Evolutionary conservation across 108 stramenopile species (phyloP), one percentile per base, ranked within the genome.

Genomic region (Cyclotella sp.): DNA sequence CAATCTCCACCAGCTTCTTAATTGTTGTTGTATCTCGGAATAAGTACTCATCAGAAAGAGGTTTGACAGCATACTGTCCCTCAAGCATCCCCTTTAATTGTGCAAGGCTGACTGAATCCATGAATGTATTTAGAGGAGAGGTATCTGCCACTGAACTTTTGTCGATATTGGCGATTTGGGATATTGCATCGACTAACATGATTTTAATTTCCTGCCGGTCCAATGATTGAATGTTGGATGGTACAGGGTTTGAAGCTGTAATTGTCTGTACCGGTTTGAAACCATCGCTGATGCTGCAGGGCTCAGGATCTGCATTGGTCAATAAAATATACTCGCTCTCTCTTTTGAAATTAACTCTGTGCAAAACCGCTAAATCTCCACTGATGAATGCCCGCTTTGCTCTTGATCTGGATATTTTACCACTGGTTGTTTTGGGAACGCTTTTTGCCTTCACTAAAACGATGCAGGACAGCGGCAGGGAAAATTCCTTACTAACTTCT

Each of bases 391-490:
- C 91, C 68, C 89, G 89, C 40, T 83, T 82, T 66, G 97, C 96
- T 95, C 97, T 96, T 5, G 88, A 73, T 70, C 99, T 88, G 12
- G 97, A 97, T 68, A 99, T 99, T 75, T 99, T 99, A 11, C 99
- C 99, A 58, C 96, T 97, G 15, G 96, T 98, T 19, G 99, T 99
- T 81, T 99, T 99, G 9, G 97, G 97, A 12, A 99, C 87, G 0
- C 95, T 97, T 55, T 91, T 85, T 16, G 94, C 88, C 67, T 90
- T 77, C 19, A 99, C 55, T 11, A 99, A 79, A 10, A 95, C 80
- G 73, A 99, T 81, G 30, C 86, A 72, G 18, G 87, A 60, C 2
- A 99, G 45, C 15, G 85, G 78, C 12, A 93, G 64, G 15, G 92
- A 90, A 63, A 94, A 93, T 71, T 93, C 95, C 70, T 90, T 87